Evolutionary conservation across 1,139 yeast genomes (phyloP).

Genomic region (Taphrina betulina): DNA sequence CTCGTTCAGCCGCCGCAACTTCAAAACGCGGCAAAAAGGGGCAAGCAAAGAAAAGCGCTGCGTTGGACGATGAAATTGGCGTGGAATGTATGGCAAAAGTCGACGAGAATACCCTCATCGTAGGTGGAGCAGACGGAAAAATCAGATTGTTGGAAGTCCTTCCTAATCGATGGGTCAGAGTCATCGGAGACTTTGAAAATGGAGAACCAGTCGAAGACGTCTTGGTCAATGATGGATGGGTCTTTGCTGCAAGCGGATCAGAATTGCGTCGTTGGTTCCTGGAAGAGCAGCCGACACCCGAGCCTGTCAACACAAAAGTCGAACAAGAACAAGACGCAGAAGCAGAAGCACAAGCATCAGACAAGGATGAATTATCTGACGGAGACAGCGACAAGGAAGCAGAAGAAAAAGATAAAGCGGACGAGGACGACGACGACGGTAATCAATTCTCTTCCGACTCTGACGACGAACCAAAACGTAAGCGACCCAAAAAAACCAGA

Average conservation of each 20-base stretch:
- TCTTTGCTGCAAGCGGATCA: slow-evolving; percentile 21
- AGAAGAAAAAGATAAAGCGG: slow-evolving; percentile 1
- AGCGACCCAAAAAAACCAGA: slow-evolving; percentile 8
- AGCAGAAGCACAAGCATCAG: neutral
- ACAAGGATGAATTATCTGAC: neutral
- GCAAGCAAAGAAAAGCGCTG: slow-evolving; percentile 1
- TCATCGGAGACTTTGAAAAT: slow-evolving; percentile 18
- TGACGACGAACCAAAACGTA: slow-evolving; percentile 11
- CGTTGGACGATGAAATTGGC: slow-evolving; percentile 25
- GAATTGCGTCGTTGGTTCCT: slow-evolving; percentile 7
- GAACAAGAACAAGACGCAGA: neutral
- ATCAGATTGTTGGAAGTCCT: slow-evolving; percentile 19
- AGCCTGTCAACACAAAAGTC: neutral
- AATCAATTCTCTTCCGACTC: slow-evolving; percentile 8
- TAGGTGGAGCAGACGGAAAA: slow-evolving; percentile 27
- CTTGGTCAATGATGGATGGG: slow-evolving; percentile 8
- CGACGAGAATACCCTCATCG: slow-evolving; percentile 7
- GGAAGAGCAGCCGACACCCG: neutral
- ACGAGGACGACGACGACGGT: neutral
- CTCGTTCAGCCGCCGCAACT: neutral
- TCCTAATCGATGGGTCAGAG: slow-evolving; percentile 10
- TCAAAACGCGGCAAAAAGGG: slow-evolving; percentile 3
- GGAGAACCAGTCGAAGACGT: slow-evolving; percentile 26
- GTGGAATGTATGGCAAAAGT: slow-evolving; percentile 25
- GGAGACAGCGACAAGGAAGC: neutral